Evolutionary conservation across 148 eudicot genomes (phyloP).

Genomic region (Pouteria glomerata): DNA sequence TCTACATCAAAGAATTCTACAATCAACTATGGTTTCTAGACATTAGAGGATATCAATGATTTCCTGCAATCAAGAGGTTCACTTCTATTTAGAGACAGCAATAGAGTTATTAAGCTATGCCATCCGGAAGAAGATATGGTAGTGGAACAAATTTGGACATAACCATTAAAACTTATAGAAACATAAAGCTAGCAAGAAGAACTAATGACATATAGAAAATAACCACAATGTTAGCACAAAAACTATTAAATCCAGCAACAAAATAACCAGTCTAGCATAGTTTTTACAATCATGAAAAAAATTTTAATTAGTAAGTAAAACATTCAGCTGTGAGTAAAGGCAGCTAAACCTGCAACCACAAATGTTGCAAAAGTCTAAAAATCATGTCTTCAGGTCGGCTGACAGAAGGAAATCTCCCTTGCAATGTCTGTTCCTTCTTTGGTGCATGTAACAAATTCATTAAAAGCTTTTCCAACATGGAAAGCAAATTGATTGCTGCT

Average conservation of each 20-base stretch:
- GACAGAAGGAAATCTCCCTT: conserved; percentile 22
- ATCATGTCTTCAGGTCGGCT: conserved; percentile 53
- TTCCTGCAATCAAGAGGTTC: not conserved
- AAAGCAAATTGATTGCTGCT: conserved; percentile 62
- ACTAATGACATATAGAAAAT: not conserved
- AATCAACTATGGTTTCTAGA: not conserved
- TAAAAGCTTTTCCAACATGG: conserved; percentile 48
- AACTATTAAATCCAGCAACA: not conserved
- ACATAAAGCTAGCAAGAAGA: not conserved
- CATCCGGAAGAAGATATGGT: not conserved
- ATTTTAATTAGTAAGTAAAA: not conserved
- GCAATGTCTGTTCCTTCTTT: conserved; percentile 15
- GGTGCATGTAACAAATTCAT: conserved; percentile 20
- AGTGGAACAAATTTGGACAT: not conserved
- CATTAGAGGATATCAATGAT: not conserved
- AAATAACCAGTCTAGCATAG: not conserved
- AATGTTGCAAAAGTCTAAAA: conserved; percentile 48
- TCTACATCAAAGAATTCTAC: not conserved
- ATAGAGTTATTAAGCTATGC: not conserved
- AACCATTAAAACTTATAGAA: not conserved
- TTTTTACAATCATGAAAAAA: not conserved
- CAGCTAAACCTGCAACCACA: conserved; percentile 67
- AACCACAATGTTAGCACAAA: not conserved
- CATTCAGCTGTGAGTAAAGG: not conserved
- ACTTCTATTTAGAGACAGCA: conserved; percentile 2